Conservation (phyloP, 2,329 filamentous ascomycete genomes). For the Achaetomium macrosporum region DNA sequence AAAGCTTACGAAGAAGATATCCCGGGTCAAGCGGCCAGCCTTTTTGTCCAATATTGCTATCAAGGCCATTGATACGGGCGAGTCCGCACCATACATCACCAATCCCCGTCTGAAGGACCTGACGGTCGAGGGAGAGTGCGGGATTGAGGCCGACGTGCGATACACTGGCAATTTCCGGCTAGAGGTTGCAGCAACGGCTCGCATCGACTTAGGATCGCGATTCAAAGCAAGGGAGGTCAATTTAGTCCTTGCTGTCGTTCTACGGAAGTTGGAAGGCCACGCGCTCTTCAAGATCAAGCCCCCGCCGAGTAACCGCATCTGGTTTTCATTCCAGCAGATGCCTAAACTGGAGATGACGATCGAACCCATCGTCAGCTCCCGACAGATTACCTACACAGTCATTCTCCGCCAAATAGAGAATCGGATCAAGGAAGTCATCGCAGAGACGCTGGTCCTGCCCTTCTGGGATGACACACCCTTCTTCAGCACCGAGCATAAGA, state of each 20-base stretch:
- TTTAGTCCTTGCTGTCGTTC: conserved; percentile 75
- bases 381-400: conserved; percentile 90
- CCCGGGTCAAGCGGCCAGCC: conserved; percentile 82
- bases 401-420: conserved; percentile 93
- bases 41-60: conserved; percentile 85
- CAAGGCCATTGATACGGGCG: conserved; percentile 76
- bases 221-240: conserved; percentile 91
- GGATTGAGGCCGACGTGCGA: conserved; percentile 77
- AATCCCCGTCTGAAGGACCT: conserved; percentile 84
- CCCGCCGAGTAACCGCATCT: conserved; percentile 90
- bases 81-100: conserved; percentile 80
- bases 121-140: conserved; percentile 84
- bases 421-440: conserved; percentile 86
- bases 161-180: conserved; percentile 87
- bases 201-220: conserved; percentile 79
- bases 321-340: conserved; percentile 91
- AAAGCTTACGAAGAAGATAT: conserved; percentile 94
- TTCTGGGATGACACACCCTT: conserved; percentile 98
- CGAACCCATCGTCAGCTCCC: conserved; percentile 88
- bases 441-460: conserved; percentile 82
- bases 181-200: conserved; percentile 86
- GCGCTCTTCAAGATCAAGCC: conserved; percentile 83
- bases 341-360: conserved; percentile 92
- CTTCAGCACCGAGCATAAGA: conserved; percentile 70
- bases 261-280: conserved; percentile 83